phyloP scores from a whole-genome alignment of 108 stramenopile genomes.

The Cyclotella sp. region DNA sequence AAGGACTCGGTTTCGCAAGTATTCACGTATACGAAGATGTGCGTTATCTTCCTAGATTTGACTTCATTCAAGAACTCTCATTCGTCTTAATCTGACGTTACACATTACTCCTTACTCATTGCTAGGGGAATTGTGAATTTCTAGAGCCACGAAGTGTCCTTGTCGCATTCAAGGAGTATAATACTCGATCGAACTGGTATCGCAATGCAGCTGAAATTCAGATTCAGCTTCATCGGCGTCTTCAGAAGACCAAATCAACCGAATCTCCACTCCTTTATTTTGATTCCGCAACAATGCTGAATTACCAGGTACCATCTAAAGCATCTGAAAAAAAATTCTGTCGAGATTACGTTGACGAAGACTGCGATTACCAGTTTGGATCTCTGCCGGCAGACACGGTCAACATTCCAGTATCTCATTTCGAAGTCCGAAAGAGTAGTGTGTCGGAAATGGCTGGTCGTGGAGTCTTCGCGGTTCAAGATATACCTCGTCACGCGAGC shows the following conservation, averaged over 20 bases:
- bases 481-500: slow-evolving; percentile 15
- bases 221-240: slow-evolving; percentile 27
- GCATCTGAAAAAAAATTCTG: slow-evolving; percentile 25
- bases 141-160: slow-evolving; percentile 22
- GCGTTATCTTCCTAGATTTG: not conserved
- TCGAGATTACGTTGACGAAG: not conserved
- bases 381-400: not conserved
- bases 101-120: not conserved
- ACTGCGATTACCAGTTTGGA: not conserved
- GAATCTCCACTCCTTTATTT: slow-evolving; percentile 25
- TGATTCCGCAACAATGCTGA: slow-evolving; percentile 27
- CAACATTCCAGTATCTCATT: not conserved
- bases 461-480: slow-evolving; percentile 8
- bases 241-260: slow-evolving; percentile 20
- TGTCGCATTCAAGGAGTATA: slow-evolving; percentile 32
- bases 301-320: slow-evolving; percentile 35
- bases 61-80: not conserved
- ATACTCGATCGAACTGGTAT: slow-evolving; percentile 37
- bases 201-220: slow-evolving; percentile 30
- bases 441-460: slow-evolving; percentile 15
- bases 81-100: not conserved
- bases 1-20: slow-evolving; percentile 34
- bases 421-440: slow-evolving; percentile 2
- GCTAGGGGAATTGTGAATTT: slow-evolving; percentile 19
- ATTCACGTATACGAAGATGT: slow-evolving; percentile 46